Conservation (phyloP, 176 grass and related monocot species). For the Raddia distichophylla region DNA sequence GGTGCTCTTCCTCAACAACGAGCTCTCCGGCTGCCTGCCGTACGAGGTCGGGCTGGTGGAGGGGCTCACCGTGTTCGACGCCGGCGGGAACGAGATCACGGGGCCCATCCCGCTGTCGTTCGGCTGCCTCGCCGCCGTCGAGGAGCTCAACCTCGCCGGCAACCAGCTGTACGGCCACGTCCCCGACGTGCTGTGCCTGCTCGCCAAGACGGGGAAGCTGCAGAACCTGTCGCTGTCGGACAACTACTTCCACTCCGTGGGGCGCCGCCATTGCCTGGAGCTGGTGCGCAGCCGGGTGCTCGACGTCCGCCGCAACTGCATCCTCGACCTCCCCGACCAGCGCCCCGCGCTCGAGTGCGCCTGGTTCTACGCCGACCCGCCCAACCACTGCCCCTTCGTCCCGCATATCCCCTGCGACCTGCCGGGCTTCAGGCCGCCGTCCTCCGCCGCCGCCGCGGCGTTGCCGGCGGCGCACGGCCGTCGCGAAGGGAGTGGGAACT, state of each 20-base stretch:
- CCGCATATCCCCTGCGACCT: conserved; percentile 68
- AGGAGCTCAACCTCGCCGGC: conserved; percentile 70
- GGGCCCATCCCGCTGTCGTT: conserved; percentile 81
- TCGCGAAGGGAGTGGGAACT: conserved; percentile 1
- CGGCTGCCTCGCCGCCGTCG: conserved; percentile 58
- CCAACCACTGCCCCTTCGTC: conserved; percentile 63
- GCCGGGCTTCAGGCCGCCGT: conserved; percentile 36
- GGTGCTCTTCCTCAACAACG: conserved; percentile 88
- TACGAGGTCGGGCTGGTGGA: conserved; percentile 71
- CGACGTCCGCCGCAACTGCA: conserved; percentile 73
- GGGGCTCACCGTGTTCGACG: conserved; percentile 67
- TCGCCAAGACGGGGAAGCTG: conserved; percentile 58
- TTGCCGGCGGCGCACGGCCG: background rate
- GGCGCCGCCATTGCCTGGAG: conserved; percentile 50
- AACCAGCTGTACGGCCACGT: conserved; percentile 73
- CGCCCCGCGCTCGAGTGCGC: conserved; percentile 61
- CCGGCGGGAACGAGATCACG: conserved; percentile 55
- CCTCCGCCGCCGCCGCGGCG: background rate
- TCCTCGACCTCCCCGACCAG: conserved; percentile 64
- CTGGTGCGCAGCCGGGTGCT: conserved; percentile 54
- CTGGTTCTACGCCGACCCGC: conserved; percentile 48
- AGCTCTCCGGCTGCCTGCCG: conserved; percentile 69
- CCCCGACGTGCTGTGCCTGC: conserved; percentile 72
- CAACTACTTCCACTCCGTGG: conserved; percentile 79
- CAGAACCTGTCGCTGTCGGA: conserved; percentile 69